Base-by-base conservation (phyloP, 495 filamentous ascomycete genomes). In the Xylaria palmicola region DNA sequence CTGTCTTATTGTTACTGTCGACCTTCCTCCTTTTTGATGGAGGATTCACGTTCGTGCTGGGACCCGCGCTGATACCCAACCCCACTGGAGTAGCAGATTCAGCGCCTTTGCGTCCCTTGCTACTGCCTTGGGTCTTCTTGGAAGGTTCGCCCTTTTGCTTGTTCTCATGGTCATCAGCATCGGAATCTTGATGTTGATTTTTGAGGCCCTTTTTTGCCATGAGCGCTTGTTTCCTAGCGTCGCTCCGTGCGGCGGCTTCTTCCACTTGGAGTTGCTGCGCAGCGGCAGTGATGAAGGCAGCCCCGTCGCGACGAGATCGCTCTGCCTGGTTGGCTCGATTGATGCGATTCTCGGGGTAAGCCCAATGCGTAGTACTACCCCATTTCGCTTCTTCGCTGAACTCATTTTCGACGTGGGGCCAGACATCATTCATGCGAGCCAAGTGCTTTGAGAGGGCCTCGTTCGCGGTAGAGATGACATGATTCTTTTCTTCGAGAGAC, bases 401-500 rank as follows among this genome's bases (percentile, higher is more conserved):
- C 71, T 98, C 94, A 45, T 80, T 77, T 55, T 93, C 89, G 53
- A 98, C 85, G 74, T 90, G 87, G 13, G 89, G 88, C 77, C 85
- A 95, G 20, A 92, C 85, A 40, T 87, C 86, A 63, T 98, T 90
- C 64, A 97, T 84, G 22, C 94, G 89, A 55, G 83, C 73, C 20
- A 97, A 77, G 70, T 97, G 92, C 68, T 90, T 93, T 57, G 91
- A 85, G 7, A 98, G 83, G 53, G 92, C 88, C 56, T 96, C 90
- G 63, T 90, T 90, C 43, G 95, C 93, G 4, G 92, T 93, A 3
- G 88, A 86, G 40, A 97, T 88, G 53, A 98, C 92, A 62, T 96
- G 93, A 62, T 95, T 96, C 75, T 99, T 99, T 75, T 98, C 94
- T 65, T 98, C 95, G 32, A 96, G 78, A 0, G 90, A 90, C 58